Percentiles rank a stretch among this genome's conserved stretches.
Evolutionary conservation across 179 eudicot species (phyloP).

Genomic region (Patellifolia procumbens): DNA sequence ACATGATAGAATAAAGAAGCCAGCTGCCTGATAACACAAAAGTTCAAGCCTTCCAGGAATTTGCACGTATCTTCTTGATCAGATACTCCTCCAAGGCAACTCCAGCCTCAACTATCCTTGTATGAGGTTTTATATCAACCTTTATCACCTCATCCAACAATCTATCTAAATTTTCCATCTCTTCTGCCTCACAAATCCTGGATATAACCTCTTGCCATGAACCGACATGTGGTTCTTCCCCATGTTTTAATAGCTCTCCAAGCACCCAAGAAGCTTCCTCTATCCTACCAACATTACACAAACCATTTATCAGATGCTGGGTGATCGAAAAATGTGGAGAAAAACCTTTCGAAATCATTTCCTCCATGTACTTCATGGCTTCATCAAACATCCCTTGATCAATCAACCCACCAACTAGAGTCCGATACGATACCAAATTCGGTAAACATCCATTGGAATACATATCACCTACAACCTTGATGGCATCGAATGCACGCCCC

Average conservation of each 20-base stretch:
- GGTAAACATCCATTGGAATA: slow-evolving; percentile 74
- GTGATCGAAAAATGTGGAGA: slow-evolving; percentile 82
- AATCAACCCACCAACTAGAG: slow-evolving; percentile 79
- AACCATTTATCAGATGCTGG: slow-evolving; percentile 61
- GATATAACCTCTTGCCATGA: slow-evolving; percentile 76
- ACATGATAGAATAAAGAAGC: no score
- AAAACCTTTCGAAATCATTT: slow-evolving; percentile 71
- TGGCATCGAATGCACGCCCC: slow-evolving; percentile 71
- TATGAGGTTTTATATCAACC: slow-evolving; percentile 60
- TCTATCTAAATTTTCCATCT: slow-evolving; percentile 34
- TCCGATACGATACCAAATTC: slow-evolving; percentile 76
- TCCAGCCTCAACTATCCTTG: slow-evolving; percentile 65
- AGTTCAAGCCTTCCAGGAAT: slow-evolving; percentile 32
- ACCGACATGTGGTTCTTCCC: slow-evolving; percentile 60
- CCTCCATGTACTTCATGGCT: slow-evolving; percentile 56
- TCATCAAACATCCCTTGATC: slow-evolving; percentile 76
- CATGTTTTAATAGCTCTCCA: slow-evolving; percentile 48
- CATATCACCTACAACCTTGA: slow-evolving; percentile 88
- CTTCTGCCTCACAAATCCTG: slow-evolving; percentile 62
- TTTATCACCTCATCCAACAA: slow-evolving; percentile 54
- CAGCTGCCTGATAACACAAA: background rate
- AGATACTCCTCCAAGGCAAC: slow-evolving; percentile 67
- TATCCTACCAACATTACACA: slow-evolving; percentile 67
- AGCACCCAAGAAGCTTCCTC: slow-evolving; percentile 77
- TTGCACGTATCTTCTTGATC: slow-evolving; percentile 44